Percentiles rank a stretch among this genome's conserved stretches.
phyloP scores from a whole-genome alignment of 2,329 filamentous ascomycete species.

The Teratosphaeria viscida region DNA sequence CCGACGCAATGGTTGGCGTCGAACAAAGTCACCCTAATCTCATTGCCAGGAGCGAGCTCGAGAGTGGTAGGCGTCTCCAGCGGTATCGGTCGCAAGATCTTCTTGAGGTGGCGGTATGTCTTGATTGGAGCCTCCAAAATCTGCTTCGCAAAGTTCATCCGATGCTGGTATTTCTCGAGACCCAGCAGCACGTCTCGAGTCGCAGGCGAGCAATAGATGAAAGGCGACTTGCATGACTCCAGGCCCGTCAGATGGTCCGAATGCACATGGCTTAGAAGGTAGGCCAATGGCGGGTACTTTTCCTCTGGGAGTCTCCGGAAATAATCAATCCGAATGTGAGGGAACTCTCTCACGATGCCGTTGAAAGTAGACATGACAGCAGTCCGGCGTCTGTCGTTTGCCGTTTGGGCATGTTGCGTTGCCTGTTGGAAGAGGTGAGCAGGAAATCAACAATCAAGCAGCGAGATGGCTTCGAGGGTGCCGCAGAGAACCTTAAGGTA shows the following conservation, averaged over 20 bases:
- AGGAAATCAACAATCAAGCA: background rate
- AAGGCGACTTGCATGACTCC: slow-evolving; percentile 64
- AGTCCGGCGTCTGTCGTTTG: background rate
- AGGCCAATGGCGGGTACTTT: slow-evolving; percentile 55
- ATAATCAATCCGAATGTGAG: slow-evolving; percentile 72
- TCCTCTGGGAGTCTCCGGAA: slow-evolving; percentile 42
- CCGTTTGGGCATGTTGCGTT: background rate
- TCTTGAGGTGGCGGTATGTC: slow-evolving; percentile 66
- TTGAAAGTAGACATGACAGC: slow-evolving; percentile 64
- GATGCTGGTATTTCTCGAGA: slow-evolving; percentile 67
- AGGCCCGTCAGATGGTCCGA: slow-evolving; percentile 80
- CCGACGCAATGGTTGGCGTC: slow-evolving; percentile 90
- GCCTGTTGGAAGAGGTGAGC: background rate
- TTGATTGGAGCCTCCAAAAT: slow-evolving; percentile 64
- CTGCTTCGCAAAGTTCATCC: slow-evolving; percentile 70
- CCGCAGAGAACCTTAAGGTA: background rate
- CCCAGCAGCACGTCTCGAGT: slow-evolving; percentile 70
- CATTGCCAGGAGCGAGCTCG: slow-evolving; percentile 57
- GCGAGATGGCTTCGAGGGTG: background rate
- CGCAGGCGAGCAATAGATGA: slow-evolving; percentile 81
- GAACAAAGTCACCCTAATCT: slow-evolving; percentile 72
- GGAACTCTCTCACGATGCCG: slow-evolving; percentile 64
- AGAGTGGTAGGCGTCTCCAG: slow-evolving; percentile 68
- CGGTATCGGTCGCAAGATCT: slow-evolving; percentile 67
- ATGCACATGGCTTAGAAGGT: slow-evolving; percentile 86